Percentiles rank a stretch among this genome's conserved stretches.
phyloP scores from a whole-genome alignment of 2,329 filamentous ascomycete genomes.

The Beauveria rudraprayagi region DNA sequence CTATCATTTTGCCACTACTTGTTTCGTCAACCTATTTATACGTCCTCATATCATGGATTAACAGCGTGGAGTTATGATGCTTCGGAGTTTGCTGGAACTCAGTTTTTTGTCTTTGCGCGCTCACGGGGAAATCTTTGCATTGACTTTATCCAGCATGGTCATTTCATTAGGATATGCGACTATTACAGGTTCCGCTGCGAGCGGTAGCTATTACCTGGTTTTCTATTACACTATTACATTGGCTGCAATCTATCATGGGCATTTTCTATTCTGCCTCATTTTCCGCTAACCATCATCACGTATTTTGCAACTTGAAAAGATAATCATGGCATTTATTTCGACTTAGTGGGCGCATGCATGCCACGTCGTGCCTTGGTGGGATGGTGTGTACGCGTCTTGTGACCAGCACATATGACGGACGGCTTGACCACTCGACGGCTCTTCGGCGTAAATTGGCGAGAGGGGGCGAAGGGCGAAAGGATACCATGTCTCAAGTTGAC shows the following conservation, averaged over 20 bases:
- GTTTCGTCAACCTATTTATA: constrained; percentile 3
- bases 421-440: neutral
- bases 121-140: neutral
- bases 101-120: neutral
- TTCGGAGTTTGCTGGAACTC: constrained; percentile 6
- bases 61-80: constrained; percentile 10
- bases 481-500: too few relatives aligned
- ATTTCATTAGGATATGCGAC: neutral
- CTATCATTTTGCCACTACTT: constrained; percentile 2
- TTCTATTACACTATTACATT: neutral
- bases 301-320: too few relatives aligned
- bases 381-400: neutral
- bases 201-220: neutral
- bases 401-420: neutral
- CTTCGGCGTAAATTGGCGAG: neutral
- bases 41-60: constrained; percentile 1
- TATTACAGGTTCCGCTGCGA: neutral
- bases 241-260: neutral
- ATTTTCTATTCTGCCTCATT: neutral
- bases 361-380: neutral
- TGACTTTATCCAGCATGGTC: neutral
- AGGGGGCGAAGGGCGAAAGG: too few relatives aligned
- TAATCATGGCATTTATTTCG: neutral
- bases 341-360: neutral
- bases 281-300: too few relatives aligned